Conservation (phyloP, 768 basidiomycete genomes). For the Coprinopsis sp. region DNA sequence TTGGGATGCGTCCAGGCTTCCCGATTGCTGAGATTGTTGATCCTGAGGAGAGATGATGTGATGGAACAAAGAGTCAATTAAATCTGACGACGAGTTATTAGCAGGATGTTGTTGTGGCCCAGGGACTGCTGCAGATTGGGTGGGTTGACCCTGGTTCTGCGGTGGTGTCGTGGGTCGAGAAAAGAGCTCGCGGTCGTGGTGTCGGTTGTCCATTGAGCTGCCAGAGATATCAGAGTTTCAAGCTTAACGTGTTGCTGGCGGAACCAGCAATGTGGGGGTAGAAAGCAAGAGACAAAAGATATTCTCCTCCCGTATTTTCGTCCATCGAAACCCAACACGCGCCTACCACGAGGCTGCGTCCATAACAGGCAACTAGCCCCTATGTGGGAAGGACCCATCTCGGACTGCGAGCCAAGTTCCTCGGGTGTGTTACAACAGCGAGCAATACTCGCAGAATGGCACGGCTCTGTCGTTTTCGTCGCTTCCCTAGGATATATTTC, state of each 20-base stretch:
- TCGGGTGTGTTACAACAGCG: too few relatives aligned
- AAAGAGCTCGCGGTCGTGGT: slow-evolving; percentile 47
- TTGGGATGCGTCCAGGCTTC: slow-evolving; percentile 12
- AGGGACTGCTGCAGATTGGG: slow-evolving; percentile 7
- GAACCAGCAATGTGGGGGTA: slow-evolving; percentile 4
- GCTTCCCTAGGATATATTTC: too few relatives aligned
- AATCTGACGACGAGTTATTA: slow-evolving; percentile 45
- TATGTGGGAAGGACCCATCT: background rate
- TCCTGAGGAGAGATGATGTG: slow-evolving; percentile 41
- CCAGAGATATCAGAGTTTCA: slow-evolving; percentile 14
- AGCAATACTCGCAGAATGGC: too few relatives aligned
- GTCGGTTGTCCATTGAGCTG: slow-evolving; percentile 36
- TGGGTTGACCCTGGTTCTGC: slow-evolving; percentile 22
- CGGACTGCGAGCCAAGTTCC: background rate
- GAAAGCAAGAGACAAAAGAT: slow-evolving; percentile 9
- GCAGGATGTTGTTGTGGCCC: slow-evolving; percentile 29
- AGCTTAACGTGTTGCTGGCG: slow-evolving; percentile 3
- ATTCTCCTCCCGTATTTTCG: slow-evolving; percentile 17
- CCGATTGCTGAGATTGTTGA: slow-evolving; percentile 23
- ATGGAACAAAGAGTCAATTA: slow-evolving; percentile 69
- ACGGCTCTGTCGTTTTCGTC: too few relatives aligned
- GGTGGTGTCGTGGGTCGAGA: slow-evolving; percentile 54
- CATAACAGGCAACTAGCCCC: slow-evolving; percentile 24
- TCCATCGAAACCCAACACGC: slow-evolving; percentile 32
- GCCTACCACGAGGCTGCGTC: slow-evolving; percentile 40